phyloP scores from a whole-genome alignment of 2,329 filamentous ascomycete genomes.

The Ophiostoma ips region DNA sequence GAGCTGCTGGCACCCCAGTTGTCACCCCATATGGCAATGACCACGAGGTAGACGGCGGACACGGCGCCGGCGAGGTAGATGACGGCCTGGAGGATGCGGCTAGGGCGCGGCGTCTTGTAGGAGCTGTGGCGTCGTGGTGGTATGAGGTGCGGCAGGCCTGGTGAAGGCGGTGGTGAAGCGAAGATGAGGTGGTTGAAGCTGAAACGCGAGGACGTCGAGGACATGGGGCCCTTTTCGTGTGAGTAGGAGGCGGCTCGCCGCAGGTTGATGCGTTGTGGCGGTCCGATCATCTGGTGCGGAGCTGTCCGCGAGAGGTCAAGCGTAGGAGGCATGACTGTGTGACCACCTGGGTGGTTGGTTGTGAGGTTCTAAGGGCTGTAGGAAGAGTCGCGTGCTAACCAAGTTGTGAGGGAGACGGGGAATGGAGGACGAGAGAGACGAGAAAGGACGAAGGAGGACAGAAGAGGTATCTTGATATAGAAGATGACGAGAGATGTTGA shows the following conservation, averaged over 20 bases:
- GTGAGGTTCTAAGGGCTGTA: neutral
- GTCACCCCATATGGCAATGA: conserved; percentile 18
- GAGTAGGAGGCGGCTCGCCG: conserved; percentile 44
- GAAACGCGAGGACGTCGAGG: conserved; percentile 48
- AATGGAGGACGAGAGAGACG: neutral
- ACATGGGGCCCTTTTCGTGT: conserved; percentile 38
- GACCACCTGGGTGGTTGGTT: neutral
- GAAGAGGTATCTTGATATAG: neutral
- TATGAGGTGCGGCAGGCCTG: conserved; percentile 50
- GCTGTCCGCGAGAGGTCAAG: conserved; percentile 30
- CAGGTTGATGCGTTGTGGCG: conserved; percentile 43
- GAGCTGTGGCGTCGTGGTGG: conserved; percentile 46
- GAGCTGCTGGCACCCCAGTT: neutral
- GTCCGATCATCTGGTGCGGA: conserved; percentile 32
- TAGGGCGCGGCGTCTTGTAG: conserved; percentile 39
- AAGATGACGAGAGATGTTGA: neutral
- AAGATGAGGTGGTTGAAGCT: conserved; percentile 54
- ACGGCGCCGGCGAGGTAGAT: conserved; percentile 38
- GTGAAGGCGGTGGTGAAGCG: conserved; percentile 54
- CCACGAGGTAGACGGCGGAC: conserved; percentile 36
- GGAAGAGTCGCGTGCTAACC: neutral
- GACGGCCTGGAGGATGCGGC: conserved; percentile 41
- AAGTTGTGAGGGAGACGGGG: too few relatives aligned
- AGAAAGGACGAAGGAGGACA: neutral
- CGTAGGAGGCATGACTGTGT: conserved; percentile 28